Evolutionary conservation across 208 protist genomes (phyloP).

Genomic region (Trypanosomatidae sp.): DNA sequence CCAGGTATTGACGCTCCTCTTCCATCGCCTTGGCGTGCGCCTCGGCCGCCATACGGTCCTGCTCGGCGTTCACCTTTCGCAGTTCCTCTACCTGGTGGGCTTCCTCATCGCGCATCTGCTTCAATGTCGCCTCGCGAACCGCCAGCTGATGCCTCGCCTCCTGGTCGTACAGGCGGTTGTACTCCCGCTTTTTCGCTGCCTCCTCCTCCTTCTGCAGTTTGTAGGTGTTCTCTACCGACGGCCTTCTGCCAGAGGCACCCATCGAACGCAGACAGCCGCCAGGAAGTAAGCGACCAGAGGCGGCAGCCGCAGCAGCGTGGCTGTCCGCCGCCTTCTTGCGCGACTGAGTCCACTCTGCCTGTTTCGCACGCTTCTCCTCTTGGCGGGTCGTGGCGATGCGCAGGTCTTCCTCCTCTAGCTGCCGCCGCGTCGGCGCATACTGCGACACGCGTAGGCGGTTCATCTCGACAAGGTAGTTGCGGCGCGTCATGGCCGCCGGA

Average conservation of each 20-base stretch:
- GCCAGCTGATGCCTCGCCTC: conserved; percentile 69
- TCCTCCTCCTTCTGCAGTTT: conserved; percentile 54
- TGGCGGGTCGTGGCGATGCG: conserved; percentile 41
- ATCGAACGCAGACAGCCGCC: conserved; percentile 53
- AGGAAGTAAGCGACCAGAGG: conserved; percentile 47
- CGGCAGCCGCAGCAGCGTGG: not conserved
- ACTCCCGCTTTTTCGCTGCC: conserved; percentile 61
- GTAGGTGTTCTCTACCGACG: conserved; percentile 46
- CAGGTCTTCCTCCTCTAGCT: conserved; percentile 64
- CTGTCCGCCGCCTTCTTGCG: conserved; percentile 13
- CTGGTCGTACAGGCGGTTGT: conserved; percentile 54
- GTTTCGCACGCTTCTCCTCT: conserved; percentile 47
- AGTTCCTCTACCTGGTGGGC: conserved; percentile 48
- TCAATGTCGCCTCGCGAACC: conserved; percentile 49
- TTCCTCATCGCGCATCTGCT: conserved; percentile 47
- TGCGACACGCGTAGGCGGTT: conserved; percentile 64
- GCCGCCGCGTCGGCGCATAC: conserved; percentile 55
- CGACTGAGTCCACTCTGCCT: conserved; percentile 40
- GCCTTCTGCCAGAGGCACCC: conserved; percentile 9
- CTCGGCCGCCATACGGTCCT: conserved; percentile 45
- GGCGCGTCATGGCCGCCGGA: conserved; percentile 63
- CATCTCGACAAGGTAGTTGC: conserved; percentile 78
- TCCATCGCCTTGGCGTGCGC: conserved; percentile 35
- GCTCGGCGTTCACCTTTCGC: conserved; percentile 43
- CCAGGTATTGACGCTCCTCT: conserved; percentile 63